phyloP scores from a whole-genome alignment of 192 early-diverging fungal species.

The Linnemannia zychae region DNA sequence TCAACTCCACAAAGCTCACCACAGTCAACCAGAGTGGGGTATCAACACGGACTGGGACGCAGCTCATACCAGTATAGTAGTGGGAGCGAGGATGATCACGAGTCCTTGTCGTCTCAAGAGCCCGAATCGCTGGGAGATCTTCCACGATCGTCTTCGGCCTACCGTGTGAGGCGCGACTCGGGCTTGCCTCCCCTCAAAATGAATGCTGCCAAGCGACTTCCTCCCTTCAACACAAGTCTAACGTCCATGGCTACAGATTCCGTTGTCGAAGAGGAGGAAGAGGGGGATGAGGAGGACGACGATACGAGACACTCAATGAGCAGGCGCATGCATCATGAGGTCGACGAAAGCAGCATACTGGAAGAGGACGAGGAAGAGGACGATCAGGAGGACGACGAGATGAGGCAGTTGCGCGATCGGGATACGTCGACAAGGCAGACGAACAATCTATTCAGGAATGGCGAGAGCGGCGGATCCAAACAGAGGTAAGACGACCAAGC shows the following conservation, averaged over 20 bases:
- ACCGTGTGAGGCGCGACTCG: conserved; percentile 43
- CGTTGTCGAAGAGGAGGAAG: conserved; percentile 41
- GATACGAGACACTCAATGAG: background rate
- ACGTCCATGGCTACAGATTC: conserved; percentile 40
- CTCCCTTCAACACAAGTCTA: conserved; percentile 29
- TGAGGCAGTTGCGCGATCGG: conserved; percentile 33
- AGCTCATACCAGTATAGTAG: conserved; percentile 34
- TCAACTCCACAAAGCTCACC: conserved; percentile 44
- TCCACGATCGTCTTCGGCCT: conserved; percentile 1
- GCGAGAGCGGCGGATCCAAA: conserved; percentile 27
- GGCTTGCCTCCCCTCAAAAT: conserved; percentile 48
- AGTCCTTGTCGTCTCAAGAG: conserved; percentile 17
- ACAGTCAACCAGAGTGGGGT: conserved; percentile 13
- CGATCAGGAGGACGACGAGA: conserved; percentile 12
- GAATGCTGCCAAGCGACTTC: conserved; percentile 42
- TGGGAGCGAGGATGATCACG: conserved; percentile 47
- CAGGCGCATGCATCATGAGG: conserved; percentile 12
- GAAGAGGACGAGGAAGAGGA: conserved; percentile 24
- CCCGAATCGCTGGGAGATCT: conserved; percentile 27
- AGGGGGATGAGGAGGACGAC: conserved; percentile 36
- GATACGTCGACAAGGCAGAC: conserved; percentile 17
- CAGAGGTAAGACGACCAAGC: conserved; percentile 29
- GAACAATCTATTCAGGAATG: conserved; percentile 25
- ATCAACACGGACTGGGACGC: conserved; percentile 4
- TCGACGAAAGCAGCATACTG: conserved; percentile 7